Evolutionary conservation across 768 basidiomycete species (phyloP), one percentile per base, ranked within the genome.

Genomic region (Termitomyces sp.): DNA sequence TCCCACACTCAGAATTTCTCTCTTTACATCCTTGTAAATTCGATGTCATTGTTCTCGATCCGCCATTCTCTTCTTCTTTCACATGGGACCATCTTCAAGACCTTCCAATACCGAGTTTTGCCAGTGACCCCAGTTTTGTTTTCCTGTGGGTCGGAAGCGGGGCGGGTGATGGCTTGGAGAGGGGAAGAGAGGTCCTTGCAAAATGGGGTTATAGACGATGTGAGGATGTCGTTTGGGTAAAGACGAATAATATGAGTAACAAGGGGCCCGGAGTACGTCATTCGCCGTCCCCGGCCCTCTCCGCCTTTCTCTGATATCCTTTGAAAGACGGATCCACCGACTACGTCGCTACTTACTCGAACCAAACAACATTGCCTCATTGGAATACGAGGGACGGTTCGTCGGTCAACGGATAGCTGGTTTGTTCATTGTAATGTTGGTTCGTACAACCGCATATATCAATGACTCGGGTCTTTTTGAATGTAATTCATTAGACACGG

Each of bases 151-250:
- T 97, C 1, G 97, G 97, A 6, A 87, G 85, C 61, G 94, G 94
- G 2, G 89, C 90, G 6, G 86, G 88, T 3, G 92, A 92, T 50
- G 97, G 94, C 0, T 78, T 99, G 30, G 97, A 99, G 69, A 80
- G 88, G 35, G 97, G 97, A 0, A 75, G 95, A 35, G 96, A 98
- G 70, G 77, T 95, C 28, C 80, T 99, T 40, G 90, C 87, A 1
- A 89, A 85, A 70, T 99, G 96, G 95, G 97, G 96, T 4, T 96
- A 94, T 68, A 77, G 94, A 44, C 74, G 97, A 52, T 97, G 94
- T 65, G 97, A 99, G 66, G 97, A 99, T 68, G 91, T 99, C n/a
- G 92, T 97, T 5, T 98, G 94, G 95, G 88, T 97, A 56, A 94
- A 93, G 75, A 95, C 93, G 47, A 99, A 98, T 69, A 80, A 80